Conservation (phyloP, 768 basidiomycete genomes). For the Suillus clintonianus region DNA sequence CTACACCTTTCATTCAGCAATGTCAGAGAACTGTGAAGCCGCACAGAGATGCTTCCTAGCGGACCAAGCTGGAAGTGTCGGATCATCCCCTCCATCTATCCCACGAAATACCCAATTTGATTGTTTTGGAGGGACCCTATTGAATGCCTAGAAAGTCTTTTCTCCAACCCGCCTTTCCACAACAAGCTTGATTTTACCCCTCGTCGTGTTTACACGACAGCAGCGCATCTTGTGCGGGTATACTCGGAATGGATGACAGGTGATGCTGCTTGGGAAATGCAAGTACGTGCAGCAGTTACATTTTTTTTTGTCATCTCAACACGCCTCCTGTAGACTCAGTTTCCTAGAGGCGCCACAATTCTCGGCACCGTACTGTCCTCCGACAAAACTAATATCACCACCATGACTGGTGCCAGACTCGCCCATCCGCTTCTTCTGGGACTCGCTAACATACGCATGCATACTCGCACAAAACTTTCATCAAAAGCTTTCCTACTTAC, state of each 20-base stretch:
- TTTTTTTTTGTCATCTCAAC: background rate
- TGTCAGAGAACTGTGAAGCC: conserved; percentile 23
- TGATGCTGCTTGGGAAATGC: conserved; percentile 25
- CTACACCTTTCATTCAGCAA: conserved; percentile 20
- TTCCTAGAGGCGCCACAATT: conserved; percentile 19
- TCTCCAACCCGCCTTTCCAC: conserved; percentile 19
- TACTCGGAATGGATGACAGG: conserved; percentile 28
- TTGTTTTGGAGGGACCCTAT: conserved; percentile 28
- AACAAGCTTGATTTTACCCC: conserved; percentile 21
- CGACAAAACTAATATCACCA: conserved; percentile 37
- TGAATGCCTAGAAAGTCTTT: conserved; percentile 21
- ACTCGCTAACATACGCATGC: conserved; percentile 32
- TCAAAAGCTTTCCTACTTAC: conserved; percentile 27
- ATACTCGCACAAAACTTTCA: conserved; percentile 27
- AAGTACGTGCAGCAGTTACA: conserved; percentile 13
- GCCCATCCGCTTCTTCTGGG: conserved; percentile 33
- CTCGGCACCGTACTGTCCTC: conserved; percentile 28
- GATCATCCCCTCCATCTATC: conserved; percentile 5
- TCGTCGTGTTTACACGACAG: conserved; percentile 10
- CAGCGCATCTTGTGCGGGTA: conserved; percentile 9
- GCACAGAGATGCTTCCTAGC: conserved; percentile 20
- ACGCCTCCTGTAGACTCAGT: conserved; percentile 8
- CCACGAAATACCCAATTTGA: conserved; percentile 21
- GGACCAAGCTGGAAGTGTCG: conserved; percentile 23
- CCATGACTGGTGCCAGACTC: conserved; percentile 26